Evolutionary conservation across 208 protist genomes (phyloP).

Genomic region (Phytomonas sp.): DNA sequence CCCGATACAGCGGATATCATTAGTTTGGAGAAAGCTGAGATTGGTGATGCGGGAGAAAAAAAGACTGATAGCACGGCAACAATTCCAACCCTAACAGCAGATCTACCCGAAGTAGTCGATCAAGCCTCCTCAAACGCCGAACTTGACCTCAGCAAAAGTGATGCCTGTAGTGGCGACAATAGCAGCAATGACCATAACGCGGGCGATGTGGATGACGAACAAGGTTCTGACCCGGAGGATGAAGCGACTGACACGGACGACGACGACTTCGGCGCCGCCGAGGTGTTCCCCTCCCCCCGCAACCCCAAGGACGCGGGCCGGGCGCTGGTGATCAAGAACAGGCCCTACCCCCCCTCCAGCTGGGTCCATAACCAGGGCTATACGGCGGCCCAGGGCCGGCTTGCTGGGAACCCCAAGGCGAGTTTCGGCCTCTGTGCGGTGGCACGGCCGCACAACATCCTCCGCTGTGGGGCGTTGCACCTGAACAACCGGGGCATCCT

Average conservation of each 20-base stretch:
- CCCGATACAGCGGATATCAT: neutral
- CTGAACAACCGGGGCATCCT: constrained; percentile 53
- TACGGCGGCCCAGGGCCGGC: constrained; percentile 24
- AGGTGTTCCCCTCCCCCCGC: constrained; percentile 8
- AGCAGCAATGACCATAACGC: constrained; percentile 11
- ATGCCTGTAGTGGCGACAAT: neutral
- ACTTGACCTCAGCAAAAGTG: constrained; percentile 8
- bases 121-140: constrained; percentile 16
- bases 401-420: constrained; percentile 42
- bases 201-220: constrained; percentile 20
- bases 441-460: constrained; percentile 39
- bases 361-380: constrained; percentile 63
- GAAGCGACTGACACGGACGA: constrained; percentile 21
- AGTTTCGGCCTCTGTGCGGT: constrained; percentile 34
- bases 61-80: constrained; percentile 1
- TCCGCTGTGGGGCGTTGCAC: constrained; percentile 52
- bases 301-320: neutral
- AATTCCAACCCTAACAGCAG: neutral
- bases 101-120: constrained; percentile 13
- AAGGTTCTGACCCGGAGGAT: constrained; percentile 17
- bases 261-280: constrained; percentile 13
- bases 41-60: constrained; percentile 14
- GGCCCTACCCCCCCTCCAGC: constrained; percentile 32
- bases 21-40: constrained; percentile 13
- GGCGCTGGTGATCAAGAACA: constrained; percentile 26